These are phyloP conservation scores for Ilyonectria mors-panacis DNA, from an alignment of 2,329 filamentous ascomycete species.

Conservation along the genomic window DNA sequence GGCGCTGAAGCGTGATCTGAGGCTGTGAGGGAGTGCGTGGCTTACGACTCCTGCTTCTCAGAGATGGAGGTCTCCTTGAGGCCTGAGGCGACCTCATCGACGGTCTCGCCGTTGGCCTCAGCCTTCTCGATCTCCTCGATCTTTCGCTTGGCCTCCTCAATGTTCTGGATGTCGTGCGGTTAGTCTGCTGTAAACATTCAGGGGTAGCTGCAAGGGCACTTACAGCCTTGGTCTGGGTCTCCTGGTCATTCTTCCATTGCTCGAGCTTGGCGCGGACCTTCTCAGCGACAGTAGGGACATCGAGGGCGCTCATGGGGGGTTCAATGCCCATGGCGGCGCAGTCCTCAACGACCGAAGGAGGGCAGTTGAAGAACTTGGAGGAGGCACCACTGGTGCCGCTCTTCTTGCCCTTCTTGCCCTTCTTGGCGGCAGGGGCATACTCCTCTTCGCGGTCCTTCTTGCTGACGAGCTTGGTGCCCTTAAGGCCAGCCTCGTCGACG, in stretches of 20 bases:
- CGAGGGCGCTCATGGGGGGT: conserved; percentile 87
- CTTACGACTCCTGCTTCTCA: conserved; percentile 66
- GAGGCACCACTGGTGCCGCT: conserved; percentile 64
- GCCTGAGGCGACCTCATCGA: conserved; percentile 68
- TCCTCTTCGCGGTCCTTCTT: conserved; percentile 93
- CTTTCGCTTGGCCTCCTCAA: conserved; percentile 96
- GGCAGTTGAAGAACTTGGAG: conserved; percentile 81
- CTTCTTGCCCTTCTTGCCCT: conserved; percentile 89
- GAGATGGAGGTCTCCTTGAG: conserved; percentile 68
- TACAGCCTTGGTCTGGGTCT: conserved; percentile 90
- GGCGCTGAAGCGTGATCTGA: conserved; percentile 9
- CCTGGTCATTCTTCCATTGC: conserved; percentile 93
- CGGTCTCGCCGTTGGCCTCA: conserved; percentile 66
- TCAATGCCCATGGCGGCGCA: conserved; percentile 87
- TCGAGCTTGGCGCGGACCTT: conserved; percentile 94
- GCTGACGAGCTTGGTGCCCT: conserved; percentile 85
- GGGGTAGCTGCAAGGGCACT: conserved; percentile 55
- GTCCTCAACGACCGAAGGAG: conserved; percentile 92
- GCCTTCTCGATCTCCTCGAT: conserved; percentile 86
- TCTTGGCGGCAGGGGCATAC: conserved; percentile 86
- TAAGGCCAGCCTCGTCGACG: conserved; percentile 86
- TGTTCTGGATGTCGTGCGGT: conserved; percentile 75
- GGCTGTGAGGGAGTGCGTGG: conserved; percentile 1
- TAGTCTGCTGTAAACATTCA: conserved; percentile 44
- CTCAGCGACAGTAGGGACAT: conserved; percentile 84